Percentiles rank a stretch among this genome's conserved stretches.
Evolutionary conservation across 2,329 filamentous ascomycete genomes (phyloP).

Genomic region (Ophiostoma quercus): DNA sequence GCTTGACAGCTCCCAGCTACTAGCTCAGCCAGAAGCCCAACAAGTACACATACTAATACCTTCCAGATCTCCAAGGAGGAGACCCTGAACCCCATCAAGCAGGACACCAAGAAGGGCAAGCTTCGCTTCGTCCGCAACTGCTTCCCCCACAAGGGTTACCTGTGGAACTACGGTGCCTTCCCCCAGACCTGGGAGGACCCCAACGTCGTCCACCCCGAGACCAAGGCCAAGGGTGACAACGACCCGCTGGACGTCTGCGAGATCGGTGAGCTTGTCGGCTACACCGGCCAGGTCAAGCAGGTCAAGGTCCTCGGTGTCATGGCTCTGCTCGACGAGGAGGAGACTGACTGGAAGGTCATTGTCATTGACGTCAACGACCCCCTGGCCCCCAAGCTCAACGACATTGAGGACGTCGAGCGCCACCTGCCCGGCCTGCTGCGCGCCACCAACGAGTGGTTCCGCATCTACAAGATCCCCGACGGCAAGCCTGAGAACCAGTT

Average conservation of each 20-base stretch:
- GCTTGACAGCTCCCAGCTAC: neutral
- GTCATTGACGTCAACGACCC: slow-evolving; percentile 99
- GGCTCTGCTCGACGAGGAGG: slow-evolving; percentile 97
- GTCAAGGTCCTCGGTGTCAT: slow-evolving; percentile 99
- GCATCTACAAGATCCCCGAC: slow-evolving; percentile 99
- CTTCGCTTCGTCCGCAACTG: slow-evolving; percentile 99
- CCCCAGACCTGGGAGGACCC: slow-evolving; percentile 99
- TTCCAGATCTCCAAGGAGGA: slow-evolving; percentile 95
- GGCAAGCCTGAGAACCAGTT: slow-evolving; percentile 99
- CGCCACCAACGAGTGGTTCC: slow-evolving; percentile 99
- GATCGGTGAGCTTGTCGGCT: slow-evolving; percentile 96
- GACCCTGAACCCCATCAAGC: slow-evolving; percentile 97
- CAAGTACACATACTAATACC: slow-evolving; percentile 16
- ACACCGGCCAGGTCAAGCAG: slow-evolving; percentile 96
- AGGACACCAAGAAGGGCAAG: slow-evolving; percentile 99
- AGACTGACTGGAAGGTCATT: slow-evolving; percentile 99
- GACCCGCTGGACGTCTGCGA: slow-evolving; percentile 99
- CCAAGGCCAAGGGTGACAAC: slow-evolving; percentile 99
- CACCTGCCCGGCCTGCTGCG: slow-evolving; percentile 94
- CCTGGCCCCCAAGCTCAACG: slow-evolving; percentile 91
- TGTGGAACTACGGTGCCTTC: slow-evolving; percentile 99
- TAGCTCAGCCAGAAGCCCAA: neutral
- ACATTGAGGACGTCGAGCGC: slow-evolving; percentile 97
- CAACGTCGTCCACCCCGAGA: slow-evolving; percentile 92
- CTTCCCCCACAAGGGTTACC: slow-evolving; percentile 99